A percentile compares a stretch with the other conserved stretches of the same genome.
These are phyloP conservation scores for Lecanicillium sp. DNA, from an alignment of 2,329 filamentous ascomycete genomes.

Conservation along the genomic window DNA sequence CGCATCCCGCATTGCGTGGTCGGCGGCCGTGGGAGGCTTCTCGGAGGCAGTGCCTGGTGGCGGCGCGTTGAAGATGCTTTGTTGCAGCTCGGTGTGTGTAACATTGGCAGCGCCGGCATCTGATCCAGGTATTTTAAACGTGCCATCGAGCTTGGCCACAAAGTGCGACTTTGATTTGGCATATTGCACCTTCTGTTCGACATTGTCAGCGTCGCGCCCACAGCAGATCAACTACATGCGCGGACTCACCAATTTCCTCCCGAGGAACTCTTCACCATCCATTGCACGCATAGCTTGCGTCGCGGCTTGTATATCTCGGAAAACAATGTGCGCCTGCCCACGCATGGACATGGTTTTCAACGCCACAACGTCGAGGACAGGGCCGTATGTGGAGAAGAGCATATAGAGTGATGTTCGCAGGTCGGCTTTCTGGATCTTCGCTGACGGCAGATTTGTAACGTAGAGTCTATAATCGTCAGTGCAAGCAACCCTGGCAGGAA, in stretches of 20 bases:
- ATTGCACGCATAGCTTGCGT: conserved; percentile 89
- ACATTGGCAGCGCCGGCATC: conserved; percentile 44
- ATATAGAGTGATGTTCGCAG: conserved; percentile 83
- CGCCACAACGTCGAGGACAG: conserved; percentile 84
- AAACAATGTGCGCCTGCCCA: conserved; percentile 90
- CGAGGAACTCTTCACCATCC: conserved; percentile 80
- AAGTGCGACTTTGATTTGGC: conserved; percentile 84
- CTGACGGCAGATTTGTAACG: conserved; percentile 73
- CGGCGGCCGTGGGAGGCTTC: conserved; percentile 40
- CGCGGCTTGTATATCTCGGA: conserved; percentile 80
- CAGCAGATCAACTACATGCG: no score
- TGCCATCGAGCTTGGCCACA: conserved; percentile 85
- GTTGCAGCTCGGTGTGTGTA: conserved; percentile 66
- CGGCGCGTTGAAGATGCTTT: conserved; percentile 71
- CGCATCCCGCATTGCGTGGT: conserved; percentile 43
- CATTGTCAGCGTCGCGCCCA: background rate
- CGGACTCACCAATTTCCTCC: conserved; percentile 67
- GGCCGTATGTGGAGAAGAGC: conserved; percentile 88
- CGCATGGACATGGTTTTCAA: conserved; percentile 89
- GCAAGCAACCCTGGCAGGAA: background rate
- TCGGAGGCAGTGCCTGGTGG: conserved; percentile 41
- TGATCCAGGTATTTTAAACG: conserved; percentile 63
- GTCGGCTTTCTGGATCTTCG: conserved; percentile 85
- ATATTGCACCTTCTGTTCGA: conserved; percentile 73
- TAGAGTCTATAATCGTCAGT: conserved; percentile 57